Conservation (phyloP, 2,329 filamentous ascomycete genomes). For the Dactylellina sp. region DNA sequence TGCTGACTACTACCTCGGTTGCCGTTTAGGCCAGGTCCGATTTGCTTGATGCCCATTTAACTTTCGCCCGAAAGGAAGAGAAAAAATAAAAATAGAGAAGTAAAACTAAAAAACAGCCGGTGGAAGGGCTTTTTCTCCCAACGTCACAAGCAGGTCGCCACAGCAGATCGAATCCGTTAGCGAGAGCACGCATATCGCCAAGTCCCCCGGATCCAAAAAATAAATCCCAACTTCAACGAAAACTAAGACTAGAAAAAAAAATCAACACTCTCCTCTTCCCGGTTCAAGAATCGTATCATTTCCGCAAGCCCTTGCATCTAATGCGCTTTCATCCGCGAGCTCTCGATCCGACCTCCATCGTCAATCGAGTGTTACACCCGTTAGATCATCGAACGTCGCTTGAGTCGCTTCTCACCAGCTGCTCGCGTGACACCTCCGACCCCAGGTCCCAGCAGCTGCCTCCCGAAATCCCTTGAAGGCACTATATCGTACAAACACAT, state of each 20-base stretch:
- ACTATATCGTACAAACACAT: slow-evolving; percentile 26
- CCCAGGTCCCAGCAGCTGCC: slow-evolving; percentile 35
- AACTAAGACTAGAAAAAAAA: slow-evolving; percentile 9
- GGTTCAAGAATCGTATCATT: slow-evolving; percentile 30
- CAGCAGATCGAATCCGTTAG: slow-evolving; percentile 39
- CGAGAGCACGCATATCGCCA: slow-evolving; percentile 55
- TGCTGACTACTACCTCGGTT: slow-evolving; percentile 56
- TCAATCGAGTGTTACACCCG: slow-evolving; percentile 55
- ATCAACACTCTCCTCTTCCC: background rate
- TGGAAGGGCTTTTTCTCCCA: slow-evolving; percentile 9
- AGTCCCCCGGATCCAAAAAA: slow-evolving; percentile 46
- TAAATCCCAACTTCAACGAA: slow-evolving; percentile 15
- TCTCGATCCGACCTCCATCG: slow-evolving; percentile 49
- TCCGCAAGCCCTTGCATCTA: slow-evolving; percentile 39
- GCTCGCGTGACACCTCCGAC: slow-evolving; percentile 56
- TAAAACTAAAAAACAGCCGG: slow-evolving; percentile 11
- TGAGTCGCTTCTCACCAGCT: slow-evolving; percentile 54
- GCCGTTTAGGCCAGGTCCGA: slow-evolving; percentile 46
- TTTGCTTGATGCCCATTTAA: slow-evolving; percentile 35
- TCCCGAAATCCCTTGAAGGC: slow-evolving; percentile 49
- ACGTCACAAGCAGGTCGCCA: slow-evolving; percentile 46
- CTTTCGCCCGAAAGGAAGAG: slow-evolving; percentile 56
- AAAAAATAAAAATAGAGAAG: slow-evolving; percentile 10
- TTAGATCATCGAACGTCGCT: slow-evolving; percentile 53
- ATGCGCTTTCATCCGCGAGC: slow-evolving; percentile 53